Conservation (phyloP, 345 rosid species). For the Iberis pinnata region DNA sequence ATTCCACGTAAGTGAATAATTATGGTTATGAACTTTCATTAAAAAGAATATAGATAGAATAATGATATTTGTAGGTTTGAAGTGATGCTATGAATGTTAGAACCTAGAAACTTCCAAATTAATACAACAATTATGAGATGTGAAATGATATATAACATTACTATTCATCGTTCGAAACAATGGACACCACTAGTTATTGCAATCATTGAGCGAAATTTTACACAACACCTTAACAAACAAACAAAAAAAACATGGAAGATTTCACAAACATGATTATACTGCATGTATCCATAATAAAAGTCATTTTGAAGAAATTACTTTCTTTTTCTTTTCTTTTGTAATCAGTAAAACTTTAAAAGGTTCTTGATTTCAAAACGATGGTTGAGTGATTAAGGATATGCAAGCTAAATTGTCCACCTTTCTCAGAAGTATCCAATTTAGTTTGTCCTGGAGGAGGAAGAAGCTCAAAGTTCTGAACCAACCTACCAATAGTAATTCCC, state of each 20-base stretch:
- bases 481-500: constrained; percentile 75
- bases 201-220: constrained; percentile 7
- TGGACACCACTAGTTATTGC: constrained; percentile 19
- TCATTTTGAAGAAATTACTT: constrained; percentile 16
- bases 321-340: no score
- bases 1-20: no score
- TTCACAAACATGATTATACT: no score
- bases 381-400: constrained; percentile 91
- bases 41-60: no score
- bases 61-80: no score
- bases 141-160: background rate
- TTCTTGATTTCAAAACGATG: constrained; percentile 80
- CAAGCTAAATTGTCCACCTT: constrained; percentile 96
- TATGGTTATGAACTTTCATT: no score
- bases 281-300: constrained; percentile 14
- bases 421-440: constrained; percentile 72
- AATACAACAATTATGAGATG: background rate
- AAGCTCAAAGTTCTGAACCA: constrained; percentile 96
- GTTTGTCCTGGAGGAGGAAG: constrained; percentile 86
- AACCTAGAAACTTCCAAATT: background rate
- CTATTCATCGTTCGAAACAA: constrained; percentile 9
- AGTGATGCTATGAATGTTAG: no score
- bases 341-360: constrained; percentile 16
- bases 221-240: constrained; percentile 14
- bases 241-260: constrained; percentile 18